Base-by-base conservation (phyloP, 1,284 basidiomycete genomes). In the Malassezia japonica region DNA sequence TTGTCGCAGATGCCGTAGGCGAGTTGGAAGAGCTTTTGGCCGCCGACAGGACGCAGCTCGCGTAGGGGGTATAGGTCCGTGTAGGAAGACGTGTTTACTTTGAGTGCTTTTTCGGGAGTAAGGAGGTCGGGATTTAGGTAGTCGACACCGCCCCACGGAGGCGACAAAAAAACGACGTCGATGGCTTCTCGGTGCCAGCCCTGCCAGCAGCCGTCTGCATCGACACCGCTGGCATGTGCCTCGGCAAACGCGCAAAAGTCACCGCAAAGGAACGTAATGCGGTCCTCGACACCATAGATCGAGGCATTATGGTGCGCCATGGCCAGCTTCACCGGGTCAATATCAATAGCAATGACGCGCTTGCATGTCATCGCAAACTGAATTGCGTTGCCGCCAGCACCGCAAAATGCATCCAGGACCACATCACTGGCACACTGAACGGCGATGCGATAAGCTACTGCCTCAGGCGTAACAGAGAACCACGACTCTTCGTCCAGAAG, bases 381-480 rank as follows among this genome's bases (percentile, higher is more conserved):
- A 50, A 98, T 98, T 1, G 90, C 82, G 66, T 99, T 99, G 3
- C 94, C 94, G 8, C 94, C 94, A 0, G 96, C 91, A 0, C 94
- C 94, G 67, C 90, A 95, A 70, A 96, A 98, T 1, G 89, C 88
- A 67, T 99, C 94, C 23, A 92, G 77, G 43, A 91, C 78, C 2
- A 61, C 57, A 6, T 68, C 57, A 31, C 58, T 57, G 0, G 74
- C 56, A 76, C 91, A 94, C 24, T 91, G 77, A 59, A 89, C 84
- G 0, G 94, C 92, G 41, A 95, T 94, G 67, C 90, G 88, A 55
- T 81, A 76, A 3, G 92, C 94, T 15, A 99, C 83, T 29, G 79
- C 79, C 66, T 98, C 91, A 0, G 94, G 92, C 0, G 94, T 99
- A 47, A 98, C 83, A 53, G 87, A 90, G 74, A 85, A 99, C 94